These are phyloP conservation scores for Puccinia coronata DNA, from an alignment of 1,284 basidiomycete species.

Conservation along the genomic window DNA sequence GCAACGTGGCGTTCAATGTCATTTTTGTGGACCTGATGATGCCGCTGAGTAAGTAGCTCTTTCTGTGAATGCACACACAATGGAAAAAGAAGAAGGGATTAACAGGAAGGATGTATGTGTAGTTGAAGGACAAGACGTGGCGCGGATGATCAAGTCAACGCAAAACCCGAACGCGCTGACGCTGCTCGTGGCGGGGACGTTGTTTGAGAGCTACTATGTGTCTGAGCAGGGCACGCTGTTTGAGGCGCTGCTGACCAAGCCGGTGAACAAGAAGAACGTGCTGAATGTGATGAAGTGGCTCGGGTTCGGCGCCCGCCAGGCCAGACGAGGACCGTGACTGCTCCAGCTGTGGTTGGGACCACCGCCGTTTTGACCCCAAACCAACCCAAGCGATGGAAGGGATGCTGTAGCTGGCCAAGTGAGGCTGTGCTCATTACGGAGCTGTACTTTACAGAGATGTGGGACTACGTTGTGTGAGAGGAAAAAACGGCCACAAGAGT, in stretches of 20 bases:
- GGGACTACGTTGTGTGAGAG: no score
- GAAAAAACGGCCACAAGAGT: no score
- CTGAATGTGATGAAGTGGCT: constrained; percentile 76
- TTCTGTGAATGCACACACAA: constrained; percentile 66
- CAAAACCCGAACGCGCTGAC: constrained; percentile 83
- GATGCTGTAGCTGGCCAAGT: no score
- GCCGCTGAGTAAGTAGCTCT: constrained; percentile 64
- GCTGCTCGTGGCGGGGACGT: constrained; percentile 80
- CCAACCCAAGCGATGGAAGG: no score
- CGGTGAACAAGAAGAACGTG: constrained; percentile 80
- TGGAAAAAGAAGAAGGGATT: constrained; percentile 60
- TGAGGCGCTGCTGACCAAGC: constrained; percentile 73
- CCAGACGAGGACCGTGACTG: no score
- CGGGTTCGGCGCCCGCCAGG: constrained; percentile 65
- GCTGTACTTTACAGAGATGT: no score
- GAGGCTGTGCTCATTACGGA: no score
- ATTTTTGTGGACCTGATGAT: constrained; percentile 62
- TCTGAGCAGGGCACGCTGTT: constrained; percentile 71
- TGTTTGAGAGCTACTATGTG: constrained; percentile 52
- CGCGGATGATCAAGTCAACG: constrained; percentile 88
- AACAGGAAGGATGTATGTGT: constrained; percentile 52
- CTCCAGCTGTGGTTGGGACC: no score
- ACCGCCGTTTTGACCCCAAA: no score
- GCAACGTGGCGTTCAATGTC: constrained; percentile 71
- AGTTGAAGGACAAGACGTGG: constrained; percentile 89